These are phyloP conservation scores for Dillenia suffruticosa DNA, from an alignment of 164 flowering plant species.

Conservation along the genomic window DNA sequence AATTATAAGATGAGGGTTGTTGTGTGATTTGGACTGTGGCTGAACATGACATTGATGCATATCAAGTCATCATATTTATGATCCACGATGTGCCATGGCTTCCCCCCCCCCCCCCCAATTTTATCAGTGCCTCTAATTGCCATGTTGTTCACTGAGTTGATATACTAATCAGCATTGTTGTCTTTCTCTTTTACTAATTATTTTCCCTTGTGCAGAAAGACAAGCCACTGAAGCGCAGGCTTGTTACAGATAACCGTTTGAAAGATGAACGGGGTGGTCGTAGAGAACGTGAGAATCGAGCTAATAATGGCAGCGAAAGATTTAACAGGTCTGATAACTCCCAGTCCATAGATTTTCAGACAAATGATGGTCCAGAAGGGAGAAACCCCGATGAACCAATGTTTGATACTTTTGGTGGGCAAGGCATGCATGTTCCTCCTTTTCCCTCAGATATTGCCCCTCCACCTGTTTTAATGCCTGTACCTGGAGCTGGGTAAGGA, in stretches of 20 bases:
- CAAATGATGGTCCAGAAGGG: conserved; percentile 58
- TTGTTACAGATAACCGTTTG: conserved; percentile 49
- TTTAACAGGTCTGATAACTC: conserved; percentile 71
- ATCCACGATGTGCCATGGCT: too few relatives aligned
- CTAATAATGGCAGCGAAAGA: conserved; percentile 49
- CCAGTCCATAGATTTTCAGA: conserved; percentile 51
- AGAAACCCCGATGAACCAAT: conserved; percentile 63
- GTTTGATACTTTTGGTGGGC: conserved; percentile 78
- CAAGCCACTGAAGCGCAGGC: conserved; percentile 58
- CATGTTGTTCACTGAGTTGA: too few relatives aligned
- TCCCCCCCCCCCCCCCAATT: too few relatives aligned
- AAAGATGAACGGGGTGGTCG: conserved; percentile 75
- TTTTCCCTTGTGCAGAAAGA: conserved; percentile 52
- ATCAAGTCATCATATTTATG: too few relatives aligned
- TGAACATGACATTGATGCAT: too few relatives aligned
- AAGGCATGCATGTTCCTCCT: conserved; percentile 60
- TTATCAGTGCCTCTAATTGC: too few relatives aligned
- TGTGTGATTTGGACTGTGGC: too few relatives aligned
- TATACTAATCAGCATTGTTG: too few relatives aligned
- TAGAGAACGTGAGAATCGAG: conserved; percentile 56
- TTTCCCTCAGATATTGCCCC: conserved; percentile 86
- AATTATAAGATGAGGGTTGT: too few relatives aligned
- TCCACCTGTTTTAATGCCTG: conserved; percentile 97
- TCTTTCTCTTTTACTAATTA: too few relatives aligned
- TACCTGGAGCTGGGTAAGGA: conserved; percentile 99